Percentiles rank a stretch among this genome's conserved stretches.
Conservation (phyloP, 2,329 filamentous ascomycete genomes). For the Drechslerella coelobrocha region DNA sequence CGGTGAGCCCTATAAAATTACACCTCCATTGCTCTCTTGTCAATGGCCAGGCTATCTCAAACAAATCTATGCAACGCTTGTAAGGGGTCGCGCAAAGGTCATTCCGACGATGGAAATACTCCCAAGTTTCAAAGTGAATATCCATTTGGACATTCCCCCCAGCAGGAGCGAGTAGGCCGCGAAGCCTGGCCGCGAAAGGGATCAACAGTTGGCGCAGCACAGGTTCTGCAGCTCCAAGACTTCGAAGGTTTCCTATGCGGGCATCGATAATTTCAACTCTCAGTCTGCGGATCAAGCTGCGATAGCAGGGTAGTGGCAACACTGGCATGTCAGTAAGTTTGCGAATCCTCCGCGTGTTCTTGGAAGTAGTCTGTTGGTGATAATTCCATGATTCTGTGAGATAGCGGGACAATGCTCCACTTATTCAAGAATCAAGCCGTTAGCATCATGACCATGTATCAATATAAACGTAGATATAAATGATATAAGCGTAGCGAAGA, state of each 20-base stretch:
- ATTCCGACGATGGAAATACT: not conserved
- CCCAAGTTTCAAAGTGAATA: slow-evolving; percentile 13
- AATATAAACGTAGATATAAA: too few relatives aligned
- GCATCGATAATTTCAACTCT: slow-evolving; percentile 34
- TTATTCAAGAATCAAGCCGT: too few relatives aligned
- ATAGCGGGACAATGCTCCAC: not conserved
- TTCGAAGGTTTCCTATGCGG: slow-evolving; percentile 12
- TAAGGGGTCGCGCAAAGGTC: too few relatives aligned
- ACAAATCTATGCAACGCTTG: too few relatives aligned
- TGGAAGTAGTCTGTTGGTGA: slow-evolving; percentile 17
- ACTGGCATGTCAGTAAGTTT: slow-evolving; percentile 25
- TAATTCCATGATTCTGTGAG: slow-evolving; percentile 17
- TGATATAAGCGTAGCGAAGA: too few relatives aligned
- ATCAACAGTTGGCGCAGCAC: slow-evolving; percentile 26
- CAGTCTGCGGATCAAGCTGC: slow-evolving; percentile 25
- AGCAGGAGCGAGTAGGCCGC: slow-evolving; percentile 11
- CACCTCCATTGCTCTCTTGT: slow-evolving; percentile 17
- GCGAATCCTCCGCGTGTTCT: slow-evolving; percentile 9
- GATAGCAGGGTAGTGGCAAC: slow-evolving; percentile 27
- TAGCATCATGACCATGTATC: too few relatives aligned
- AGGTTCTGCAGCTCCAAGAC: slow-evolving; percentile 4
- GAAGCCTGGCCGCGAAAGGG: slow-evolving; percentile 20
- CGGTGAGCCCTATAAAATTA: slow-evolving; percentile 6
- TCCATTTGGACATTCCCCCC: slow-evolving; percentile 27
- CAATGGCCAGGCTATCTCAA: slow-evolving; percentile 34